A percentile compares a stretch with the other conserved stretches of the same genome.
phyloP scores from a whole-genome alignment of 441 rosid species.

The Pelargonium citronellum region DNA sequence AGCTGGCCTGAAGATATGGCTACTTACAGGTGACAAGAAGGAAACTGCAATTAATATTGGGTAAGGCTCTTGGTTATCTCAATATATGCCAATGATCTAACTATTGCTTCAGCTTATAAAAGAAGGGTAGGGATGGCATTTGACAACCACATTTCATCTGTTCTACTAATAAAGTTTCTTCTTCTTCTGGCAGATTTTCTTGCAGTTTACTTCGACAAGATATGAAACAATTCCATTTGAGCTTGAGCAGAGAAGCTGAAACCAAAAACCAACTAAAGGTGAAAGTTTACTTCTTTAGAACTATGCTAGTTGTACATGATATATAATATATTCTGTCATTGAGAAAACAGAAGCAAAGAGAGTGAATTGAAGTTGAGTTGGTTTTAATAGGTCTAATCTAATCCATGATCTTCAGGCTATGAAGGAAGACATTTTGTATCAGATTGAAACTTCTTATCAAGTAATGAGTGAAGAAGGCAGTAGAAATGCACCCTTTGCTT shows the following conservation, averaged over 20 bases:
- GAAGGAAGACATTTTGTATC: constrained; percentile 37
- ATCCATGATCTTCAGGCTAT: constrained; percentile 39
- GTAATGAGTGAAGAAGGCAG: constrained; percentile 44
- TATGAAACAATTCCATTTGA: constrained; percentile 81
- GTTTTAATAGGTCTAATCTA: constrained; percentile 9
- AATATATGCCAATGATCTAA: not conserved
- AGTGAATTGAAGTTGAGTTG: constrained; percentile 14
- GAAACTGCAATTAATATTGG: constrained; percentile 99
- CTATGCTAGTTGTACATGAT: constrained; percentile 6
- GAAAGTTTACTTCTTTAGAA: constrained; percentile 31
- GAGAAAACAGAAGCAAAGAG: not conserved
- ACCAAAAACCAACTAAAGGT: constrained; percentile 42
- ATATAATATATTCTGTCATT: not conserved
- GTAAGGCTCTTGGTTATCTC: constrained; percentile 28
- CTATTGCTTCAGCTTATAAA: too few relatives aligned
- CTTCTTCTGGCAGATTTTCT: constrained; percentile 58
- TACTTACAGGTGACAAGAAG: constrained; percentile 97
- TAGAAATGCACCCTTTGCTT: constrained; percentile 53
- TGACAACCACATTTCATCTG: not conserved
- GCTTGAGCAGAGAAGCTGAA: constrained; percentile 52
- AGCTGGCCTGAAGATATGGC: constrained; percentile 96
- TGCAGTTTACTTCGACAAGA: constrained; percentile 95
- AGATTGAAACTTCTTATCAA: constrained; percentile 38
- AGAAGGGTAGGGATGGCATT: too few relatives aligned
- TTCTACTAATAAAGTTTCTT: not conserved